Evolutionary conservation across 495 filamentous ascomycete genomes (phyloP).

Genomic region (Penicillium fimorum): DNA sequence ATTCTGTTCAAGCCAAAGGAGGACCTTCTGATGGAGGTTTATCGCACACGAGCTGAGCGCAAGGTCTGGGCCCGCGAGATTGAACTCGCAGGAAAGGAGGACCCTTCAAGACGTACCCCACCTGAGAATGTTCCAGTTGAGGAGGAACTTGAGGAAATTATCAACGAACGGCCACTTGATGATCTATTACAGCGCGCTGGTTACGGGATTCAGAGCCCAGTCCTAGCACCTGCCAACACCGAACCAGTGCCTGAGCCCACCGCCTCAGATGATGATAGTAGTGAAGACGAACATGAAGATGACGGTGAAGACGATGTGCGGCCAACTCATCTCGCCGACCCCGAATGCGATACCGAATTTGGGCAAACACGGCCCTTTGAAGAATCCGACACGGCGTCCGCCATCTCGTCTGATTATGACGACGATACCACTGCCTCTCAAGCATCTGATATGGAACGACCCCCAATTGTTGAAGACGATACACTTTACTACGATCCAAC

Average conservation of each 20-base stretch:
- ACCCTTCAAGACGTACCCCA: slow-evolving; percentile 18
- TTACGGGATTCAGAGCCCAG: slow-evolving; percentile 40
- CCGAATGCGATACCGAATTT: background rate
- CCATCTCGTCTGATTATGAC: slow-evolving; percentile 13
- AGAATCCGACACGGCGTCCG: slow-evolving; percentile 17
- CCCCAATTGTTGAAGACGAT: slow-evolving; percentile 3
- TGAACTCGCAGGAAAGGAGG: slow-evolving; percentile 40
- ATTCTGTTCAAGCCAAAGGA: slow-evolving; percentile 79
- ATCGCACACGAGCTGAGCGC: slow-evolving; percentile 61
- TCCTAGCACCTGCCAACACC: slow-evolving; percentile 18
- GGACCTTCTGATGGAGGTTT: slow-evolving; percentile 67
- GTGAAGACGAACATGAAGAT: slow-evolving; percentile 17
- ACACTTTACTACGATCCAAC: slow-evolving; percentile 57
- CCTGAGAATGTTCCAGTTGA: slow-evolving; percentile 22
- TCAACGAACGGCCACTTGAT: slow-evolving; percentile 35
- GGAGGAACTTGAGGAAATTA: slow-evolving; percentile 27
- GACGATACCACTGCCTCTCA: slow-evolving; percentile 18
- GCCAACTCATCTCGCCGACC: slow-evolving; percentile 8
- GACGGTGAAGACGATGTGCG: slow-evolving; percentile 16
- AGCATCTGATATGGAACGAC: slow-evolving; percentile 24
- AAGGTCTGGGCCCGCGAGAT: slow-evolving; percentile 54
- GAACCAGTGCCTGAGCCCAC: slow-evolving; percentile 21
- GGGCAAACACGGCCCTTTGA: slow-evolving; percentile 1
- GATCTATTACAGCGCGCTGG: slow-evolving; percentile 52
- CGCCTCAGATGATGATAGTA: slow-evolving; percentile 25